Conservation (phyloP, 1,284 basidiomycete genomes). For the Rhodotorula sp. region DNA sequence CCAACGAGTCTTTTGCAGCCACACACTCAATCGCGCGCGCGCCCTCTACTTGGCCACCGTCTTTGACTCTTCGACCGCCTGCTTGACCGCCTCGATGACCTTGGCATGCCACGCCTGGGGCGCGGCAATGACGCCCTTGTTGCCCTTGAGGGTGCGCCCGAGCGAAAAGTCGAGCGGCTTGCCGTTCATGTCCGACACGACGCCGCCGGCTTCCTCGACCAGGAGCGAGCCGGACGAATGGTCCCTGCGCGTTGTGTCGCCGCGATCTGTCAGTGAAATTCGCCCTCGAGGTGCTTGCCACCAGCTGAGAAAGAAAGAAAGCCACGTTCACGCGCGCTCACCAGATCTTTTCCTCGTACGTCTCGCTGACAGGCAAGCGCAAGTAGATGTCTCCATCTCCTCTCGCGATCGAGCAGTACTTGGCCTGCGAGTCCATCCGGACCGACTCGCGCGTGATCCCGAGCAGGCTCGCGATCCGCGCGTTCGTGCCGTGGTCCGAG, state of each 20-base stretch:
- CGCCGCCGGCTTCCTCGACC: constrained; percentile 84
- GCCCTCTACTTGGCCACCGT: not conserved
- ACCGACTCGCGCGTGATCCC: constrained; percentile 66
- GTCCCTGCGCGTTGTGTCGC: no score
- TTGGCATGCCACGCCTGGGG: constrained; percentile 65
- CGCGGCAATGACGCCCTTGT: constrained; percentile 81
- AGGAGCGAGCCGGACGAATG: constrained; percentile 86
- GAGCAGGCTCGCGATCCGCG: constrained; percentile 68
- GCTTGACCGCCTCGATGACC: constrained; percentile 73
- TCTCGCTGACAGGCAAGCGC: constrained; percentile 76
- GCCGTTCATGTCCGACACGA: constrained; percentile 80
- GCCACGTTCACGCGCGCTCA: no score
- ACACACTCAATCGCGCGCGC: no score
- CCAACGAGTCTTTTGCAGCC: no score
- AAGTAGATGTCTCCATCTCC: constrained; percentile 89
- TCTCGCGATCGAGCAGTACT: constrained; percentile 83
- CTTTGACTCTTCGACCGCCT: constrained; percentile 54
- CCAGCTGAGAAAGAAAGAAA: no score
- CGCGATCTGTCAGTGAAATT: no score
- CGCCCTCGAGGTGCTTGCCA: no score
- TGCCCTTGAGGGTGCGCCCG: constrained; percentile 80
- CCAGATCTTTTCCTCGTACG: constrained; percentile 87
- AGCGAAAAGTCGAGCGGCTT: constrained; percentile 78
- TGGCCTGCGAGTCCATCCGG: constrained; percentile 98
- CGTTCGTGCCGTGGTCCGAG: constrained; percentile 79